These are phyloP conservation scores for Endotrypanum monterogeii DNA, from an alignment of 208 protist species.

Conservation along the genomic window DNA sequence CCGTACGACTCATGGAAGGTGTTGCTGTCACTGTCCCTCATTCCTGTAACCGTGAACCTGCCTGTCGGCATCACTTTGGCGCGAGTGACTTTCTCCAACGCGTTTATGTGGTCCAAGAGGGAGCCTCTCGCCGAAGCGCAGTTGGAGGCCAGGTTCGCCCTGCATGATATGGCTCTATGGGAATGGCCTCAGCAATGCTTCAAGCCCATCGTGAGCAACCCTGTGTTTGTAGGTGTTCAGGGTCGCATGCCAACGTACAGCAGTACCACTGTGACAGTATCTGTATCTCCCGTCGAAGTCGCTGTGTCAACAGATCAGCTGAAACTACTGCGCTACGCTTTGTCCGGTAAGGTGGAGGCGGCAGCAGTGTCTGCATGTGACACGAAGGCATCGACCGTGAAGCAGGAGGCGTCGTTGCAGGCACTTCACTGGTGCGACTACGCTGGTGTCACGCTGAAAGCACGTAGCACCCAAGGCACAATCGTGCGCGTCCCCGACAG, in stretches of 20 bases:
- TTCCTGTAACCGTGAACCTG: slow-evolving; percentile 50
- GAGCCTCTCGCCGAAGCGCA: slow-evolving; percentile 30
- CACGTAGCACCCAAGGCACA: slow-evolving; percentile 14
- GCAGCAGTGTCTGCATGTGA: neutral
- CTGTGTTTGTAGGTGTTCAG: slow-evolving; percentile 42
- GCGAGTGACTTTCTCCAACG: slow-evolving; percentile 47
- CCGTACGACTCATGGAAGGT: slow-evolving; percentile 51
- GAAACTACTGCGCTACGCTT: slow-evolving; percentile 16
- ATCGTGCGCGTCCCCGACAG: slow-evolving; percentile 5
- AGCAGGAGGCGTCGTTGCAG: neutral
- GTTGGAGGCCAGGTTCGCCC: slow-evolving; percentile 50
- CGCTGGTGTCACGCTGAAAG: slow-evolving; percentile 12
- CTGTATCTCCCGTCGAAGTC: slow-evolving; percentile 36
- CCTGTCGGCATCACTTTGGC: slow-evolving; percentile 38
- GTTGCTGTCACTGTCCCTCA: slow-evolving; percentile 49
- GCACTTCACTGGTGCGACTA: slow-evolving; percentile 10
- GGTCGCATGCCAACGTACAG: slow-evolving; percentile 21
- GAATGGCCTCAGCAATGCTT: slow-evolving; percentile 47
- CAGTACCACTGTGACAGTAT: slow-evolving; percentile 31
- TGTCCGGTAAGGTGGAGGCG: neutral
- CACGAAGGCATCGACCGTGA: too few relatives aligned
- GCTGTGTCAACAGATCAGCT: slow-evolving; percentile 29
- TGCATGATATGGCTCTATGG: slow-evolving; percentile 52
- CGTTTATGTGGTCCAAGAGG: slow-evolving; percentile 50
- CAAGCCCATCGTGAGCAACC: slow-evolving; percentile 33